A percentile compares a stretch with the other conserved stretches of the same genome.
Evolutionary conservation across 2,329 filamentous ascomycete genomes (phyloP).

Genomic region (Beauveria scarabaeidicola): DNA sequence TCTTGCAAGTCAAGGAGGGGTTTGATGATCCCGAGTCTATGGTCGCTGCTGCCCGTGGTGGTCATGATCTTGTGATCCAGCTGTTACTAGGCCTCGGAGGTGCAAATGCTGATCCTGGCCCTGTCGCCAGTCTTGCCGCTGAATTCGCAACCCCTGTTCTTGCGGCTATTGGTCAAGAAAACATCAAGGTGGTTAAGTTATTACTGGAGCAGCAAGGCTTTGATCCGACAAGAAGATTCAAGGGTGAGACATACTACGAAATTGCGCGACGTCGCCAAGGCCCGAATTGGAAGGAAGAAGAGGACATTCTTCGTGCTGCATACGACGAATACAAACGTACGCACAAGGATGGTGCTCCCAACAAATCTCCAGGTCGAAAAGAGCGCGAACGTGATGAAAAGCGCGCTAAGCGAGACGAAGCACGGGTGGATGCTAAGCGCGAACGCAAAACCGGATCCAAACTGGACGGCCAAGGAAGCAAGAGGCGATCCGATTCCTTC

Average conservation of each 20-base stretch:
- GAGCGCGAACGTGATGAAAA: slow-evolving; percentile 36
- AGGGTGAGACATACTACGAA: slow-evolving; percentile 77
- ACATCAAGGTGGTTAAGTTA: slow-evolving; percentile 75
- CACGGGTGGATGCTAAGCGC: slow-evolving; percentile 36
- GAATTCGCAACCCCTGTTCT: slow-evolving; percentile 89
- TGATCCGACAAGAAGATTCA: slow-evolving; percentile 70
- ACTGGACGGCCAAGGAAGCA: slow-evolving; percentile 40
- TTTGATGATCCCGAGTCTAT: slow-evolving; percentile 75
- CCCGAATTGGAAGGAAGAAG: slow-evolving; percentile 84
- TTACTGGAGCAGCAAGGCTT: slow-evolving; percentile 70
- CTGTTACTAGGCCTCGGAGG: slow-evolving; percentile 62
- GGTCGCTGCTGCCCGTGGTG: slow-evolving; percentile 84
- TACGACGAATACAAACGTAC: slow-evolving; percentile 56
- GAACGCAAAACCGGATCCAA: slow-evolving; percentile 35
- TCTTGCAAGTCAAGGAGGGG: slow-evolving; percentile 51
- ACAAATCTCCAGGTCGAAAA: slow-evolving; percentile 40
- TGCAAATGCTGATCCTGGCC: slow-evolving; percentile 59
- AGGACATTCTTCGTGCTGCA: slow-evolving; percentile 67
- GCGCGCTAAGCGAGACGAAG: slow-evolving; percentile 34
- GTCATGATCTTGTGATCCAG: slow-evolving; percentile 80
- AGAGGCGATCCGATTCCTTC: slow-evolving; percentile 36
- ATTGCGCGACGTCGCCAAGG: slow-evolving; percentile 76
- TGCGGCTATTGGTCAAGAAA: slow-evolving; percentile 82
- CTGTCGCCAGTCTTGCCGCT: slow-evolving; percentile 48
- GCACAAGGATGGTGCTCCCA: slow-evolving; percentile 39